phyloP scores from a whole-genome alignment of 2,329 filamentous ascomycete species.

The Fusarium siculi region DNA sequence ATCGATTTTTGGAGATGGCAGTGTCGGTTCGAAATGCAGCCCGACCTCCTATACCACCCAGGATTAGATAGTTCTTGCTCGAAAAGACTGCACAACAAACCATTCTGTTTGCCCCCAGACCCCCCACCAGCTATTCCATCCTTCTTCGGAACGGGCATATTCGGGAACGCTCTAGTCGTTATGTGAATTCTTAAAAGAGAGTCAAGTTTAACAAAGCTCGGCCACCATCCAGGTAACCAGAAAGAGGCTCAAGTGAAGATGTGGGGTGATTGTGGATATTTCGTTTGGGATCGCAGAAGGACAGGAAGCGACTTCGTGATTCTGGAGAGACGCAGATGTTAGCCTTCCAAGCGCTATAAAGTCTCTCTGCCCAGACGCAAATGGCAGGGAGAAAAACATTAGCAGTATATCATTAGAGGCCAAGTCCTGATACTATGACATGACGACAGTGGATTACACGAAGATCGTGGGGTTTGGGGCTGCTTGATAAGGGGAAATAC shows the following conservation, averaged over 20 bases:
- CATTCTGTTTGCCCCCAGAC: constrained; percentile 51
- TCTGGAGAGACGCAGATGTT: constrained; percentile 15
- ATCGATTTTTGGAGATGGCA: constrained; percentile 82
- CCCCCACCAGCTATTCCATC: constrained; percentile 49
- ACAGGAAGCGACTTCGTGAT: constrained; percentile 18
- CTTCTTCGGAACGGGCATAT: constrained; percentile 55
- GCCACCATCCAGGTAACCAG: constrained; percentile 42
- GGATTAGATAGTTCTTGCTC: constrained; percentile 13
- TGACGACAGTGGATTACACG: constrained; percentile 34
- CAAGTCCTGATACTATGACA: constrained; percentile 39
- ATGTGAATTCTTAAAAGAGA: constrained; percentile 40
- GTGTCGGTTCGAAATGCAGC: constrained; percentile 84
- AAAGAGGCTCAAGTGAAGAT: constrained; percentile 29
- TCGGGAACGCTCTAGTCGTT: constrained; percentile 36
- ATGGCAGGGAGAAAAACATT: not conserved
- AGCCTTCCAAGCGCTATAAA: constrained; percentile 13
- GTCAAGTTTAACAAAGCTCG: constrained; percentile 33
- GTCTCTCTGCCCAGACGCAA: not conserved
- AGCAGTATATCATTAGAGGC: constrained; percentile 30
- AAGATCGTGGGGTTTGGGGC: constrained; percentile 23
- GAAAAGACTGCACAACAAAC: constrained; percentile 41
- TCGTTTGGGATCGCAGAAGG: constrained; percentile 29
- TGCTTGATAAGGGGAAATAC: constrained; percentile 21
- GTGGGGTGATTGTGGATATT: constrained; percentile 15
- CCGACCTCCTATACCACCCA: constrained; percentile 65